Evolutionary conservation across 768 basidiomycete genomes (phyloP), one percentile per base, ranked within the genome.

Genomic region (Collybia sordida): DNA sequence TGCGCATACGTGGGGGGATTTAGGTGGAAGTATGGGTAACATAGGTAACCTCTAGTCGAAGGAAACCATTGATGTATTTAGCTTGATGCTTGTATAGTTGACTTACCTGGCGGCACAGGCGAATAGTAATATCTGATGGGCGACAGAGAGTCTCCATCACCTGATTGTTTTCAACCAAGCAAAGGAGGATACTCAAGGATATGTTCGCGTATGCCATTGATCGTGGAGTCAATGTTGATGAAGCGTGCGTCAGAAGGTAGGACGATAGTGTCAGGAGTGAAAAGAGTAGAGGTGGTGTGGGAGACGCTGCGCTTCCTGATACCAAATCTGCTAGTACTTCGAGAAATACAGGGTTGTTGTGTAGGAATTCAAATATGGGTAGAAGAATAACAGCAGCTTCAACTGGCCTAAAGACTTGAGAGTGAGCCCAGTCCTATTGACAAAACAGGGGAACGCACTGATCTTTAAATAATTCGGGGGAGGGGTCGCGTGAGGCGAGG

Each of bases 161-260:
- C 23, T 71, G 68, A 17, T 71, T 59, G 47, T 79, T 79, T 57
- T 84, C 81, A 6, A 73, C 72, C 53, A 81, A 64, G 1, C 71
- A 63, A 36, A 85, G 71, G 15, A 88, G 56, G 14, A 74, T 74
- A 47, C 79, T 77, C 57, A 87, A 67, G 15, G 76, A 68, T 1
- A 88, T 69, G 59, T 75, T 77, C 1, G 83, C 84, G 62, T 89
- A 89, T 2, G 79, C 78, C 37, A 80, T 70, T 15, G 83, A 78
- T 18, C 85, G 78, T 4, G 79, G 66, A 12, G 83, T 81, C 2
- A 75, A 72, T 0, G 77, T 68, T 4, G 86, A 84, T 9, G 83
- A 79, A 11, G 85, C 85, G 60, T 89, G 86, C 1, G 83, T 78
- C 46, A 86, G 64, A 42, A 88, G 58, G 66, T 88, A 88, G 0